phyloP scores from a whole-genome alignment of 2,329 filamentous ascomycete species.

The Xylariaceae sp. region DNA sequence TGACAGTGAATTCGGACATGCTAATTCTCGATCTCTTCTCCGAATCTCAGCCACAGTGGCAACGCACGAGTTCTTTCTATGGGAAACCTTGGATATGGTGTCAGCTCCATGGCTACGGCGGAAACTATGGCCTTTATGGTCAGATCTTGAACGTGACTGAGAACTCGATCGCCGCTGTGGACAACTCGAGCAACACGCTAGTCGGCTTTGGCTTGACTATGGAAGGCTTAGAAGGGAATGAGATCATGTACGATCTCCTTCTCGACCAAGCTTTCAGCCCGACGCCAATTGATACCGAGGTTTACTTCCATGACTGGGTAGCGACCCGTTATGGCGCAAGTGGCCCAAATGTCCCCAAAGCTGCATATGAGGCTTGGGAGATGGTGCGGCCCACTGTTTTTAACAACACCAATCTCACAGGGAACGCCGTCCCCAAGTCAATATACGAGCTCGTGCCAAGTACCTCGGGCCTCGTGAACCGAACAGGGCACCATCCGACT shows the following conservation, averaged over 20 bases:
- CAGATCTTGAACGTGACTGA: conserved; percentile 20
- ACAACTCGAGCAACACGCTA: conserved; percentile 6
- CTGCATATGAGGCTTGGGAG: conserved; percentile 18
- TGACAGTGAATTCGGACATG: conserved; percentile 18
- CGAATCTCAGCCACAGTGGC: conserved; percentile 20
- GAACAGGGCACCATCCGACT: conserved; percentile 19
- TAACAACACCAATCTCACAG: conserved; percentile 19
- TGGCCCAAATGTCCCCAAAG: conserved; percentile 2
- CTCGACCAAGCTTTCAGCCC: conserved; percentile 19
- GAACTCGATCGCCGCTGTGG: conserved; percentile 17
- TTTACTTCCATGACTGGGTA: conserved; percentile 19
- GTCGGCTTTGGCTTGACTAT: conserved; percentile 18
- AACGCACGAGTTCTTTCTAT: conserved; percentile 18
- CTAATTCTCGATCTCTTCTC: conserved; percentile 20
- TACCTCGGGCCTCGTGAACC: conserved; percentile 13
- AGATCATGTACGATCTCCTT: conserved; percentile 21
- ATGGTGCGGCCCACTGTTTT: conserved; percentile 16
- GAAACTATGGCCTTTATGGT: conserved; percentile 20
- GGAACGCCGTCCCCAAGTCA: conserved; percentile 18
- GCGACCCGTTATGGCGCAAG: conserved; percentile 14
- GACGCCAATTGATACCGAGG: conserved; percentile 16
- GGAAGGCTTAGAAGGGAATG: conserved; percentile 20
- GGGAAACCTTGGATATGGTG: conserved; percentile 22
- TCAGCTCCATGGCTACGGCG: conserved; percentile 18
- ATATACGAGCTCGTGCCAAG: conserved; percentile 18